Evolutionary conservation across 2,329 filamentous ascomycete genomes (phyloP), one percentile per base, ranked within the genome.

Genomic region (Hypoxylon sp.): DNA sequence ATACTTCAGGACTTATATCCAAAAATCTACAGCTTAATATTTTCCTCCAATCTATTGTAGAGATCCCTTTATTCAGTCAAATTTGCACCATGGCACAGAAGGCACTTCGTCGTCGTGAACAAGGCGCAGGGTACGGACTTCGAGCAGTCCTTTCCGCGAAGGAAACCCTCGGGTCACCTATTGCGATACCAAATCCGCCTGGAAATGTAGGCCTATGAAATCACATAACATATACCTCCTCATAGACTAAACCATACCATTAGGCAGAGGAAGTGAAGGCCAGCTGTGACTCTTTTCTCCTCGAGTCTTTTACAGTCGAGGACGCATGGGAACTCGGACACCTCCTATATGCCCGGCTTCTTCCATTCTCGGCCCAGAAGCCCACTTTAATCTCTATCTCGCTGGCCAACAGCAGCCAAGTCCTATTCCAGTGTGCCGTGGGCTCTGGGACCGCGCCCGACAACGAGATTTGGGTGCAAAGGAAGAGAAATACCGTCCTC

Each of bases 401-500:
- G 30, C 82, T 89, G n/a, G 81, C 87, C 61, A 84, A 86, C 73
- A 78, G 77, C 70, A 76, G 78, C 50, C 89, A 91, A 71, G 81
- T 87, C 1, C 79, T 95, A 18, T 95, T 93, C 81, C 91, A 93
- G 75, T 82, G 83, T 61, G 87, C 86, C 3, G 90, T 89, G 0
- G 86, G 90, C 40, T 80, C 86, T 0, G 91, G 92, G 5, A 87
- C 88, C 3, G 82, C 85, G 64, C 89, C 91, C 0, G 92, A 95
- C 76, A 90, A 92, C 73, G 89, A 91, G 75, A 79, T 79, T 26
- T 92, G 89, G 90, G 89, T 92, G 20, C 78, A 83, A 36, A 83
- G 92, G 32, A 95, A 96, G 82, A 82, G 89, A 12, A 87, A 87
- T 62, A 90, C 90, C 0, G 92, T 93, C 5, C 79, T 93, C 54